phyloP scores from a whole-genome alignment of 1,284 basidiomycete species.

The Puccinia coronata region DNA sequence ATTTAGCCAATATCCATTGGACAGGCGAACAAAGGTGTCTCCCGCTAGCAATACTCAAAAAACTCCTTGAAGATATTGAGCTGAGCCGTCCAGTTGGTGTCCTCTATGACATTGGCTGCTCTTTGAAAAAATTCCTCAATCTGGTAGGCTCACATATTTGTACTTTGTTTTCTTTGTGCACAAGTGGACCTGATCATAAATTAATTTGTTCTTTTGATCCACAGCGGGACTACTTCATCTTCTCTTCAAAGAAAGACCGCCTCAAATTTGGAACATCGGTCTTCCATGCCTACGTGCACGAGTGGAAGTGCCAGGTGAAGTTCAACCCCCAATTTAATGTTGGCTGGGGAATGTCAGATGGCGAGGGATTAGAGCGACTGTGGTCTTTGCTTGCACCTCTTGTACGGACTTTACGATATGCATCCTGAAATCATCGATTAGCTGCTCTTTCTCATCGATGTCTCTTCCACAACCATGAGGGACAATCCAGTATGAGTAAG shows the following conservation, averaged over 20 bases:
- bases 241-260: background rate
- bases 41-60: too few relatives aligned
- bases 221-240: background rate
- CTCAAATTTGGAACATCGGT: too few relatives aligned
- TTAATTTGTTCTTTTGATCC: background rate
- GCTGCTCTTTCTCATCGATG: too few relatives aligned
- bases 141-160: background rate
- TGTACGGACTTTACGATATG: background rate
- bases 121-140: background rate
- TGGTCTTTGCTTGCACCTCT: too few relatives aligned
- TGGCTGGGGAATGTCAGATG: too few relatives aligned
- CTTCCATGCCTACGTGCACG: too few relatives aligned
- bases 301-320: too few relatives aligned
- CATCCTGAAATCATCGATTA: conserved; percentile 11
- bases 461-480: too few relatives aligned
- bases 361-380: too few relatives aligned
- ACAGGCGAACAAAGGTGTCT: background rate
- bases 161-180: background rate
- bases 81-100: background rate
- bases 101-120: too few relatives aligned
- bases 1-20: background rate
- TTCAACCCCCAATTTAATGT: too few relatives aligned
- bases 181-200: background rate
- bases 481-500: too few relatives aligned
- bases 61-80: background rate